phyloP scores from a whole-genome alignment of 257 asterid genomes.

The Salvia hispanica region DNA sequence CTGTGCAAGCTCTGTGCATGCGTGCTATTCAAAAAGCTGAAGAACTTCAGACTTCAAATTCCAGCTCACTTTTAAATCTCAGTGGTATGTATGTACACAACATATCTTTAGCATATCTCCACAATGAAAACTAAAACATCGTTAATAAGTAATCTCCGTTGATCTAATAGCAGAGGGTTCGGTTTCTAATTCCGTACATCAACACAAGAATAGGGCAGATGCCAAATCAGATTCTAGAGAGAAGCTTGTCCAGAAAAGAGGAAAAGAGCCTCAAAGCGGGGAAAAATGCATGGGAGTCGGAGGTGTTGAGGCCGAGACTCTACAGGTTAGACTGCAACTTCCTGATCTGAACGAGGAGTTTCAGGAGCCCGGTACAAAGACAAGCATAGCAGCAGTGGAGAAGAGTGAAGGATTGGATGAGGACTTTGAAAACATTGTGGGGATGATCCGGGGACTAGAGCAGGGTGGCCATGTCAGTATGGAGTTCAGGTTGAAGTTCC shows the following conservation, averaged over 20 bases:
- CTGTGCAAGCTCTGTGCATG: background rate
- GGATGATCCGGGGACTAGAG: background rate
- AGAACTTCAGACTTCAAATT: background rate
- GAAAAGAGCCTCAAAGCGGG: slow-evolving; percentile 5
- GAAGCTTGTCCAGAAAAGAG: background rate
- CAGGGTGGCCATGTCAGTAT: background rate
- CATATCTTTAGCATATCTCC: background rate
- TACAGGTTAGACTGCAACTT: background rate
- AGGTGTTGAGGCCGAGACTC: background rate
- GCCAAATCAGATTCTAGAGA: background rate
- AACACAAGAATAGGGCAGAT: background rate
- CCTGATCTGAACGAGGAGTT: slow-evolving; percentile 27
- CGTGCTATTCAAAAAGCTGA: slow-evolving; percentile 24
- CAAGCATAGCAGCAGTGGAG: background rate
- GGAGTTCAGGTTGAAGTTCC: slow-evolving; percentile 4
- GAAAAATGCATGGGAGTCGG: background rate
- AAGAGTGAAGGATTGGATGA: slow-evolving; percentile 1
- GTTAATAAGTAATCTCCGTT: background rate
- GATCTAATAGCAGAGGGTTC: background rate
- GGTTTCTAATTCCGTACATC: background rate
- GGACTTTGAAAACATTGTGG: slow-evolving; percentile 16
- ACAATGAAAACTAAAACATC: background rate
- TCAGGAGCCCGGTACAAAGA: background rate
- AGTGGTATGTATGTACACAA: background rate
- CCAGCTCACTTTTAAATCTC: background rate